Percentiles rank a stretch among this genome's conserved stretches.
These are phyloP conservation scores for Noccaea bulbosa DNA, from an alignment of 345 rosid species.

Conservation along the genomic window DNA sequence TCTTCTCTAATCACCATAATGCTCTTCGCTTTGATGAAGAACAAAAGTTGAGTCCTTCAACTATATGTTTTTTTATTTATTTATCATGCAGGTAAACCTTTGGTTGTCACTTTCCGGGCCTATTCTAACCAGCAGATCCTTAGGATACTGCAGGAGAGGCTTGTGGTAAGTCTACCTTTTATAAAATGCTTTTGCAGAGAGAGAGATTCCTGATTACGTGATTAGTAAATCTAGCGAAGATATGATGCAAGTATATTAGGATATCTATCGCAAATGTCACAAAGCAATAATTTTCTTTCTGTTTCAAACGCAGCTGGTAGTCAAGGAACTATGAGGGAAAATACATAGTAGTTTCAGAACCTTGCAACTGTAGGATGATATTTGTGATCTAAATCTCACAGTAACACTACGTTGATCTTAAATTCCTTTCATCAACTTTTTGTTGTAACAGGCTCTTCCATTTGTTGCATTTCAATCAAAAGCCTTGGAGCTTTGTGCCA, in stretches of 20 bases:
- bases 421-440: background rate
- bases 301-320: background rate
- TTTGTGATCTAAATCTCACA: no score
- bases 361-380: slow-evolving; percentile 10
- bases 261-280: background rate
- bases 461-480: slow-evolving; percentile 66
- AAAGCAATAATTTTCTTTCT: background rate
- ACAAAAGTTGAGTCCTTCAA: background rate
- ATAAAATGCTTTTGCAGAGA: background rate
- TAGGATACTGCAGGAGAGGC: slow-evolving; percentile 78
- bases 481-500: slow-evolving; percentile 93
- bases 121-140: slow-evolving; percentile 82
- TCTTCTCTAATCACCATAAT: background rate
- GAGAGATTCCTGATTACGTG: background rate
- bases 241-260: background rate
- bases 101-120: slow-evolving; percentile 77
- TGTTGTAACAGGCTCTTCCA: slow-evolving; percentile 61
- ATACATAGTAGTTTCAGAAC: slow-evolving; percentile 4
- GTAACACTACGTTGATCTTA: background rate
- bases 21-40: slow-evolving; percentile 3
- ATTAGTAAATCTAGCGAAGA: slow-evolving; percentile 15
- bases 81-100: slow-evolving; percentile 68
- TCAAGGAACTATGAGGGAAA: background rate
- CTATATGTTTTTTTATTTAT: slow-evolving; percentile 3
- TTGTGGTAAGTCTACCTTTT: slow-evolving; percentile 54